These are phyloP conservation scores for Aaosphaeria arxii DNA, from an alignment of 2,329 filamentous ascomycete species.

Conservation along the genomic window DNA sequence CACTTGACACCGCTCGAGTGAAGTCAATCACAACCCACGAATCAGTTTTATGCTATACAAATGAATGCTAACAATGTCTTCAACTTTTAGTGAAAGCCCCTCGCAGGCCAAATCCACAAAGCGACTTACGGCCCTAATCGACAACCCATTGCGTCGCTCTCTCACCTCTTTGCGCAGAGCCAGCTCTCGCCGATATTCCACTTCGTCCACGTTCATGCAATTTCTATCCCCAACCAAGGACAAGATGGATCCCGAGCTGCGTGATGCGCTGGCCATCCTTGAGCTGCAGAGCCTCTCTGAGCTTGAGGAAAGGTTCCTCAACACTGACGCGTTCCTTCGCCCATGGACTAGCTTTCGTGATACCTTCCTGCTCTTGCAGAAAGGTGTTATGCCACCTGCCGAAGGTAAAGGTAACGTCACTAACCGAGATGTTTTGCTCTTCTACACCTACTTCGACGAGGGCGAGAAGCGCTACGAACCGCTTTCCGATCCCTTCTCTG, in stretches of 20 bases:
- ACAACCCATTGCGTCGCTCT: no score
- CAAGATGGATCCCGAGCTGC: background rate
- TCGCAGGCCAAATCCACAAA: no score
- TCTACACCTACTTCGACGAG: slow-evolving; percentile 31
- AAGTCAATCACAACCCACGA: no score
- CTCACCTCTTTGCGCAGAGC: background rate
- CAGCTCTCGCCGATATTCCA: background rate
- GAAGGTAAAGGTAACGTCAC: slow-evolving; percentile 9
- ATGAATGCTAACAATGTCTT: no score
- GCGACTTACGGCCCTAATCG: no score
- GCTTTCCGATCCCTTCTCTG: slow-evolving; percentile 10
- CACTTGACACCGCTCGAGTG: no score
- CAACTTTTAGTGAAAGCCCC: no score
- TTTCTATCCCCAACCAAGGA: background rate
- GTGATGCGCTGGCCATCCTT: slow-evolving; percentile 20
- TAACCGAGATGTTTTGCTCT: slow-evolving; percentile 24
- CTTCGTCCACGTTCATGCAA: background rate
- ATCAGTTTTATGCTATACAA: no score
- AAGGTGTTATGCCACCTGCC: slow-evolving; percentile 4
- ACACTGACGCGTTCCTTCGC: slow-evolving; percentile 22
- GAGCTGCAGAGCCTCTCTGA: slow-evolving; percentile 14
- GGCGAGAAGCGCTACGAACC: slow-evolving; percentile 24
- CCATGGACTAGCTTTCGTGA: slow-evolving; percentile 33
- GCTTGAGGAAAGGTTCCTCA: slow-evolving; percentile 28
- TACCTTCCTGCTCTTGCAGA: slow-evolving; percentile 16